phyloP scores from a whole-genome alignment of 2,329 filamentous ascomycete genomes.

The Fusarium longipes region DNA sequence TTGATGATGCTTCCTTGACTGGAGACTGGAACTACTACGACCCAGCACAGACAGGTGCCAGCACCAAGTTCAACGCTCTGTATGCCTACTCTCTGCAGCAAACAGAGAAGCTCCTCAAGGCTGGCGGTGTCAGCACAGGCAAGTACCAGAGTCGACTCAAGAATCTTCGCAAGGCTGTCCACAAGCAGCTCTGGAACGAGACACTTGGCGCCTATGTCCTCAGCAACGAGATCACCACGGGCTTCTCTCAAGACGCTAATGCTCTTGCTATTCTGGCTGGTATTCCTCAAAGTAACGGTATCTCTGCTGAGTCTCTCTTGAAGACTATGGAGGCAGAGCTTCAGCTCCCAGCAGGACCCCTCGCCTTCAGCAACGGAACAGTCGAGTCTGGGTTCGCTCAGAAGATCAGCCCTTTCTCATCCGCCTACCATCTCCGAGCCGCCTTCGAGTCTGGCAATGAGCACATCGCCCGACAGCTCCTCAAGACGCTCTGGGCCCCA shows the following conservation, averaged over 20 bases:
- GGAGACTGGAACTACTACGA: slow-evolving; percentile 20
- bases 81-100: neutral
- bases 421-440: neutral
- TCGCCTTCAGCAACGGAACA: slow-evolving; percentile 1
- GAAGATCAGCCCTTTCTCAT: slow-evolving; percentile 12
- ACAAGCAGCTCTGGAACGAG: neutral
- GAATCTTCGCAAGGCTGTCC: neutral
- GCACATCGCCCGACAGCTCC: rapidly evolving
- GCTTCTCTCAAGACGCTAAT: neutral
- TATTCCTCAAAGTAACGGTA: neutral
- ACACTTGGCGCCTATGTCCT: neutral
- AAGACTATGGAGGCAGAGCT: neutral
- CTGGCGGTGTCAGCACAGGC: neutral
- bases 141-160: neutral
- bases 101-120: neutral
- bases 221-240: rapidly evolving
- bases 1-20: neutral
- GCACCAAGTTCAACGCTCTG: slow-evolving; percentile 3
- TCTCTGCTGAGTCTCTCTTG: neutral
- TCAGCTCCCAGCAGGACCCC: neutral
- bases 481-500: neutral
- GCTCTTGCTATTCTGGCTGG: neutral
- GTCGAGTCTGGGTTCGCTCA: neutral
- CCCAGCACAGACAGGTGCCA: neutral
- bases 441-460: neutral